Base-by-base conservation (phyloP, 2,329 filamentous ascomycete species). In the Orbilia quercus region DNA sequence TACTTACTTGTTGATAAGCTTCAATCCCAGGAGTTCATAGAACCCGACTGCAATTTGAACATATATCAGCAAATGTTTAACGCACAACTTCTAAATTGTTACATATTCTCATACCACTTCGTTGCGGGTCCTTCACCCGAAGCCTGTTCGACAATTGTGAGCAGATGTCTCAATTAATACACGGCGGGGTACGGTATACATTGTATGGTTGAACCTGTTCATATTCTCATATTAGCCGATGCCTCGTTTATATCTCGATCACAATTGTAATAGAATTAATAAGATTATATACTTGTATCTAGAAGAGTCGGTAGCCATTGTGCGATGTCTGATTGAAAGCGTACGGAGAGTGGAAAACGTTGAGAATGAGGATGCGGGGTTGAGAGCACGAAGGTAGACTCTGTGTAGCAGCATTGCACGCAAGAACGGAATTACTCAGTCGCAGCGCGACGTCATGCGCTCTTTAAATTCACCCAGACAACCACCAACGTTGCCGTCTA, bases 1-100 rank as follows among this genome's bases (percentile, higher is more conserved):
- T 59, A 20, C 5, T 23, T 36, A 84, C 82, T 93, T 91, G 79
- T 91, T 88, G 81, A 98, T 86, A 75, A 92, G 82, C 79, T 85
- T 92, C 86, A 98, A 88, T 78, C 95, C 95, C 16, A 99, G 86
- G 81, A 92, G 91, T 80, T 96, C 89, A 82, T 98, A 99, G 82
- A 96, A 99, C 77, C 94, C 90, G 81, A 98, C 88, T 86, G 79
- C 62, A 9, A 28, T 9, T 14, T 11, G 44, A 11, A 31, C 31
- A 28, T 55, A 45, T 48, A 16, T 57, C 18, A 18, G 18, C 6
- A 9, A 34, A 34, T 34, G 20, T 31, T 28, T 38, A 18, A 53
- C 2, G 38, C n/a, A n/a, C n/a, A n/a, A n/a, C n/a, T n/a, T n/a
- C n/a, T n/a, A n/a, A 38, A 22, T 42, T n/a, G 79, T 1, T 2